These are phyloP conservation scores for Biscogniauxia mediterranea DNA, from an alignment of 2,329 filamentous ascomycete genomes.

Conservation along the genomic window DNA sequence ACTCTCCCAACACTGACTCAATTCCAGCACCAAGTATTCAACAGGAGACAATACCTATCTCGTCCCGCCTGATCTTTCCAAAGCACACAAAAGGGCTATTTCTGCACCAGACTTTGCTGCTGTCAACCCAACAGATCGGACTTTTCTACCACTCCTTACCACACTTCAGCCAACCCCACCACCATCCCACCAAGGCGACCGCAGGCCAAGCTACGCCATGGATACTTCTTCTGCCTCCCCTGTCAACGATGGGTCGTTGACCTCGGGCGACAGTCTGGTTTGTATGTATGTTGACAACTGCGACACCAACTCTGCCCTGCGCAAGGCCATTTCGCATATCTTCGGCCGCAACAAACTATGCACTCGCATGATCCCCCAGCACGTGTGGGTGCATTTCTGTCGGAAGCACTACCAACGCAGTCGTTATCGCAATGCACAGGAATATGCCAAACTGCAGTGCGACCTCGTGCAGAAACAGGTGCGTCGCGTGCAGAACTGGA, in stretches of 20 bases:
- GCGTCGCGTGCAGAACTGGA: constrained; percentile 62
- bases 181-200: constrained; percentile 24
- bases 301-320: constrained; percentile 57
- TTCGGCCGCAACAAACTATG: constrained; percentile 81
- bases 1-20: constrained; percentile 9
- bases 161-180: constrained; percentile 30
- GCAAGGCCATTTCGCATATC: constrained; percentile 78
- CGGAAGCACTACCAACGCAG: constrained; percentile 80
- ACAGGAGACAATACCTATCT: constrained; percentile 11
- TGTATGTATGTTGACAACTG: constrained; percentile 60
- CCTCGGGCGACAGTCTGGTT: constrained; percentile 27
- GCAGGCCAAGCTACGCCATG: constrained; percentile 19
- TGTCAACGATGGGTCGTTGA: constrained; percentile 8
- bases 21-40: constrained; percentile 17
- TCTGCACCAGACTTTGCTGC: constrained; percentile 48
- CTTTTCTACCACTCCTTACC: constrained; percentile 21
- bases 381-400: constrained; percentile 75
- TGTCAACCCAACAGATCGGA: constrained; percentile 20
- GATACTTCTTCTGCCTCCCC: constrained; percentile 18
- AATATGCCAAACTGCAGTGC: constrained; percentile 62
- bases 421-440: constrained; percentile 63
- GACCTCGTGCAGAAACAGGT: constrained; percentile 64
- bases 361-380: constrained; percentile 66
- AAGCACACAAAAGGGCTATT: constrained; percentile 47
- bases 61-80: constrained; percentile 23